Base-by-base conservation (phyloP, 2,329 filamentous ascomycete genomes). In the Fusarium sp. region DNA sequence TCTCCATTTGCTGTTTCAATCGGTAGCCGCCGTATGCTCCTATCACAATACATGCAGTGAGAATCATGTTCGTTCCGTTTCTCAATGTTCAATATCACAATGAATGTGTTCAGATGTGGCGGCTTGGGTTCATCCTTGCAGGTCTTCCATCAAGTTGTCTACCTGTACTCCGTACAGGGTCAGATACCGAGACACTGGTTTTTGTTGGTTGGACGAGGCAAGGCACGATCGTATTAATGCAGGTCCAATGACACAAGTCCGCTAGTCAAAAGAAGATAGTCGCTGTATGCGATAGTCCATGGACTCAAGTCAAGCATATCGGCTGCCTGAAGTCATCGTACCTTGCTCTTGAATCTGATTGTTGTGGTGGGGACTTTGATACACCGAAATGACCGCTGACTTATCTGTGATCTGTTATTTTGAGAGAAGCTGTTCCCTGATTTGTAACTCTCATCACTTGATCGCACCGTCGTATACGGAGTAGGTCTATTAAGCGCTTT, bases 1-100 rank as follows among this genome's bases (percentile, higher is more conserved):
- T 70, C 72, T 71, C 63, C 54, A 44, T 48, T 51, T 45, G 47
- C 38, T 62, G 66, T 76, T 78, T 77, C 68, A 70, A 70, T 70
- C 61, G 68, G 63, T 62, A 44, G 66, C 73, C 62, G 64, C 63
- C 55, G 34, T 57, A 41, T 50, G 47, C 26, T 59, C 44, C 54
- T 38, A 32, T 48, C 52, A 51, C 36, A 56, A 63, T 48, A 41
- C 44, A 45, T 34, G 56, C 47, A 55, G 20, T 38, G 50, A 50
- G 51, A 50, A 61, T n/a, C 30, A 59, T 61, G 48, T 51, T 28
- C 60, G 39, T 39, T 52, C n/a, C 38, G 18, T 60, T 59, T 52
- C 48, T 56, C 42, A 24, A 56, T 44, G 36, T 20, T 44, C 36
- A 45, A 41, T n/a, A 24, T 22, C 41, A 26, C 47, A 38, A 41